Base-by-base conservation (phyloP, 306 rosid genomes). In the Quercus berberidifolia region DNA sequence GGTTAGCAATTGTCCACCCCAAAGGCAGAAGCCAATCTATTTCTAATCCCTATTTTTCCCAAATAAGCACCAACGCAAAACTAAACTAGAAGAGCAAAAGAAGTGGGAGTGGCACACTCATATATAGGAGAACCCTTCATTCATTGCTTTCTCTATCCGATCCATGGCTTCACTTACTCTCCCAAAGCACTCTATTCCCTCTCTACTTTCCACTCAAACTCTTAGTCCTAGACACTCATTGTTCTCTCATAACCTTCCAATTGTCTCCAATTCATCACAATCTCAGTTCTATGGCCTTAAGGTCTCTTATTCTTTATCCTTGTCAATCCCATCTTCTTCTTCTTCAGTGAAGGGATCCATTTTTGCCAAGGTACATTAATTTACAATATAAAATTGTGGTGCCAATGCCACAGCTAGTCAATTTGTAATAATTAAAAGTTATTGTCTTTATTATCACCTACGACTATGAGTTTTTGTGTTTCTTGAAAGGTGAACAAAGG, bases 271-370 rank as follows among this genome's bases (percentile, higher is more conserved):
- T 26, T 69, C 90, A 10, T 85, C 93, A 30, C 71, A 52, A 57
- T 91, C 98, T 51, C 91, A 82, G 3, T 88, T 96, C 54, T 58
- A 85, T 77, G 99, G 99, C 73, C 85, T 89, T 81, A 85, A 80
- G 70, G 41, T 91, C 73, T 91, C 93, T 38, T 84, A 58, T 77
- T 72, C 86, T 76, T 60, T 93, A 71, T 69, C 80, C 78, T 49
- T 55, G 1, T 33, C 89, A 26, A 17, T 63, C 69, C 89, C 96
- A 12, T 80, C 86, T 69, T 55, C 86, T 64, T 78, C 88, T 55
- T 79, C 86, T 64, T 78, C 92, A 9, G 19, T 41, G 26, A 89
- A 73, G 79, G 23, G 3, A 71, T 69, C 88, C 70, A 63, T 96
- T 85, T 81, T 77, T 70, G 97, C 98, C 15, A 91, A 91, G 97